Base-by-base conservation (phyloP, 1,139 yeast species). In the Saccharomyces hybrid region DNA sequence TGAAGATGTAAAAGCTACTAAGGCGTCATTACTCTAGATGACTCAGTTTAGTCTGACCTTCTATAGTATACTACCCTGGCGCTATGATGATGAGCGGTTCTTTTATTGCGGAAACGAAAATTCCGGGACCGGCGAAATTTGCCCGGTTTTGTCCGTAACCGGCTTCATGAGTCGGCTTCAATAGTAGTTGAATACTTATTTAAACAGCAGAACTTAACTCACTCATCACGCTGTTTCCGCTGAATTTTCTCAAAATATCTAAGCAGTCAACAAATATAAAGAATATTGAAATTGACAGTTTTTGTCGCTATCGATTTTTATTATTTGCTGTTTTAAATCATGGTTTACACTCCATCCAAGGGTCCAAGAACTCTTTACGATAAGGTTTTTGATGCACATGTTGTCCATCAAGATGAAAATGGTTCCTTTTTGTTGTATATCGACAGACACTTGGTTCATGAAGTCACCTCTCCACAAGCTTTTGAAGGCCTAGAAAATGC, bases 401-500 rank as follows among this genome's bases (percentile, higher is more conserved):
- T 91, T 54, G 98, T 93, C 63, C 93, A 90, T 73, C 76, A 81
- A 68, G 96, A 90, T 65, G 93, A 88, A 53, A 50, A 89, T 38
- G 95, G 95, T 42, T 89, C 96, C 13, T 85, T 80, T 68, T 78
- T 93, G 62, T 74, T 93, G 60, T 93, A 88, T 72, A 91, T 93
- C 59, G 99, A 93, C 73, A 88, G 99, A 73, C 99, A 93, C 71
- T 78, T 93, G 64, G 96, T 93, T 55, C 99, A 93, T 71, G 99
- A 93, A 75, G 99, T 93, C 54, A 93, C 99, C 1, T 90, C 98
- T 41, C 99, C 99, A 34, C 99, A 93, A 73, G 99, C 99, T 8
- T 93, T 93, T 69, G 99, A 93, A 75, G 98, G 98, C 47, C 80
- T 93, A 65, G 80, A 79, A 61, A 86, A 83, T 66, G 96, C 97